Evolutionary conservation across 139 green algal genomes (phyloP), one percentile per base, ranked within the genome.

Genomic region (Tetradesmus lagerheimii): DNA sequence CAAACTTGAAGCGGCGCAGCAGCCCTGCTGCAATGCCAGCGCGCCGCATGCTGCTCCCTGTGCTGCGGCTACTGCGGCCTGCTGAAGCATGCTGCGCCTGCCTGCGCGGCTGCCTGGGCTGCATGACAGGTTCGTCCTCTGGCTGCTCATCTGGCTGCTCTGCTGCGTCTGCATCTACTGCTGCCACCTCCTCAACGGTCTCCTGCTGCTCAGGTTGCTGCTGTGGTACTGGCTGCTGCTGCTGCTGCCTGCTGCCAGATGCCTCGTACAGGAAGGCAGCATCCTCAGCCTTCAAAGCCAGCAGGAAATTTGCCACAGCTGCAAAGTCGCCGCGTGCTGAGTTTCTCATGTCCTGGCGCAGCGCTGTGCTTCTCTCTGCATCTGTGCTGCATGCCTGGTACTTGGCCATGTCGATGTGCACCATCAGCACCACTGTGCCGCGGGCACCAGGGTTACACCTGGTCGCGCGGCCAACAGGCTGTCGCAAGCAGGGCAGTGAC

Each of bases 381-480:
- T 50, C 35, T 82, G 75, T 82, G 37, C 18, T 23, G 37, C 75
- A 82, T 14, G 75, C 75, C 75, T 18, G 41, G 75, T 82, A 82
- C 75, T 43, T 82, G n/a, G 15, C 75, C 75, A 82, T 50, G 75
- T 82, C 20, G n/a, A 82, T 27, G 23, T 82, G 75, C 35, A 43
- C 35, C 75, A 82, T 82, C 37, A 82, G 75, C 75, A 82, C 75
- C n/a, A 82, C 75, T 4, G 37, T 45, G 75, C 75, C 75, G 37
- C 5, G 20, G 75, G 15, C 75, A 41, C 20, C 75, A 29, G 75
- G n/a, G 75, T 23, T 82, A 29, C 75, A 29, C 16, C 75, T 20
- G 75, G 75, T 82, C 6, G 75, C 75, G 8, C 75, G n/a, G 37
- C 75, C 75, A 20, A 82, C 75, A 12, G 75, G 25, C 75, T 82